Evolutionary conservation across 345 rosid genomes (phyloP), one percentile per base, ranked within the genome.

Genomic region (Corchorus olitorius): DNA sequence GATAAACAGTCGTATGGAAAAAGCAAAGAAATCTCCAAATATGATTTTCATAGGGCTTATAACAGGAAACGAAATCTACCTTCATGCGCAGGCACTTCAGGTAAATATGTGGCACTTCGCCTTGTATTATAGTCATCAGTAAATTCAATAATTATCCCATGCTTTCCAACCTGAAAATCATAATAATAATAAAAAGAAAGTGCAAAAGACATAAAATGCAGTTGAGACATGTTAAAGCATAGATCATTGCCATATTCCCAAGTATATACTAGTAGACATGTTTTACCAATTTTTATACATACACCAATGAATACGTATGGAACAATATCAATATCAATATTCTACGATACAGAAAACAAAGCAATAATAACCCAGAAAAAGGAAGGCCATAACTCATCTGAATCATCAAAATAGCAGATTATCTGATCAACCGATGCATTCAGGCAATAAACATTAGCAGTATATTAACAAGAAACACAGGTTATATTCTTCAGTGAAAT

Each of bases 71-170:
- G 37, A 56, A 72, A 52, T 58, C 46, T 82, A 91, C 99, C 98
- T 96, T 96, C 99, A 75, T 93, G 94, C 66, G 97, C 97, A 78
- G 99, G 89, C 72, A 96, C 98, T 81, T 96, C 99, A 71, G 99
- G 99, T 87, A 96, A 77, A 78, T 96, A 96, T 49, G 99, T 96
- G 60, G 98, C 99, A 75, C 87, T 96, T 72, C 97, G 89, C 86
- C 88, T 89, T 69, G 83, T 53, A 10, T 81, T 87, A 76, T 82
- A 81, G 71, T 83, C 92, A 76, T 93, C 98, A 72, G 82, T 75
- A 79, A 96, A 96, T 83, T 91, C 99, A 72, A 96, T 96, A 77
- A 93, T 93, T 74, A 96, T 83, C 67, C 99, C 99, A 81, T 96
- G 99, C 87, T 60, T 89, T 63, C 99, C 99, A 14, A 93, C 86